Evolutionary conservation across 495 filamentous ascomycete genomes (phyloP), one percentile per base, ranked within the genome.

Genomic region (Annulohypoxylon stygium): DNA sequence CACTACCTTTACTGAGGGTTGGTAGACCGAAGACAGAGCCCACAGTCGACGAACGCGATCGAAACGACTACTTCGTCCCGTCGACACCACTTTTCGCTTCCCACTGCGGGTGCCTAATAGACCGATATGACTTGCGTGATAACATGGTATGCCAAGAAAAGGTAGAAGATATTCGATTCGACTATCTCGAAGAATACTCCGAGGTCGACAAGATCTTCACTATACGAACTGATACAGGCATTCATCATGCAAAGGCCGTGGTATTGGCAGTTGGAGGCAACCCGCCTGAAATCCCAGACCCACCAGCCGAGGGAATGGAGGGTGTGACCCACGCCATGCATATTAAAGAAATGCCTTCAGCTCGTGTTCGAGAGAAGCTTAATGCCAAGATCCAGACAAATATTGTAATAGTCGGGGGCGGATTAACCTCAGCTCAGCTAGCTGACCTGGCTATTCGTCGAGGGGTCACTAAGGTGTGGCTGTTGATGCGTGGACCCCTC

Each of bases 31-130:
- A 39, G 39, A 77, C 71, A 41, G 65, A 72, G 18, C 74, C 72
- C 12, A 74, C 86, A 45, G 86, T 92, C 25, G 88, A 91, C 62
- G 89, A 91, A 74, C 81, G 89, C 69, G 88, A 91, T 62, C 83
- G 89, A 10, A 89, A 89, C 71, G 89, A 91, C 69, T 91, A 91
- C 73, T 90, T 85, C 77, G 88, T 86, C 0, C 90, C 89, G 0
- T 88, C 85, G 2, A 86, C 84, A 0, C 76, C 78, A 0, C 81
- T 91, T 4, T 91, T 91, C 69, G 73, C 80, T 23, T 86, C 87
- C 41, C 88, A 89, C 73, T 91, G 89, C 73, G 62, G 75, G 4
- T 84, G 84, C 33, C 79, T 91, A 30, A 79, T 83, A 12, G 71
- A 82, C 5, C 84, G 88, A 4, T 91, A 91, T 75, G 71, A 78